Percentiles rank a stretch among this genome's conserved stretches.
Evolutionary conservation across 257 asterid species (phyloP).

Genomic region (Jacaranda mimosifolia): DNA sequence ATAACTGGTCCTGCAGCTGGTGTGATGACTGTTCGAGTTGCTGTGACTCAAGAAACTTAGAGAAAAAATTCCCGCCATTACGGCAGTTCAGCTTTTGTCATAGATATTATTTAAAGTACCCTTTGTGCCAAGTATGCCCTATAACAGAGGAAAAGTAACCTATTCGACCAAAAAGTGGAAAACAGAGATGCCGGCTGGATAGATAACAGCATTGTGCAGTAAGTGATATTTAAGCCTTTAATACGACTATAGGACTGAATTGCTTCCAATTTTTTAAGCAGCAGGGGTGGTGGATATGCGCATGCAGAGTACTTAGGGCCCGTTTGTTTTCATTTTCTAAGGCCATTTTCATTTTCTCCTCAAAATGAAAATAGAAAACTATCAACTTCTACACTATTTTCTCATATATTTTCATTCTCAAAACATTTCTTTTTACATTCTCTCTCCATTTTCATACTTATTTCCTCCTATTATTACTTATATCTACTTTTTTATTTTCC

Average conservation of each 20-base stretch:
- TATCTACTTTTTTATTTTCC: no score
- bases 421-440: no score
- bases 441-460: no score
- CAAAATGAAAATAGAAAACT: no score
- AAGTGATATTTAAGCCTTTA: constrained; percentile 17
- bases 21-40: constrained; percentile 97
- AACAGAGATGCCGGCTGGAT: constrained; percentile 6
- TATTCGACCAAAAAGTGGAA: neutral
- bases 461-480: no score
- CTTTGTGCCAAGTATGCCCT: neutral
- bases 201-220: constrained; percentile 23
- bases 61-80: constrained; percentile 89
- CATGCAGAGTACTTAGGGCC: neutral
- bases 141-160: no score
- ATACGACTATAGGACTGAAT: constrained; percentile 12
- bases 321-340: no score
- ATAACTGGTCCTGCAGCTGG: constrained; percentile 93
- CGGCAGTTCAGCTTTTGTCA: constrained; percentile 89
- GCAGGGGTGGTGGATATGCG: constrained; percentile 11
- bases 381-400: no score
- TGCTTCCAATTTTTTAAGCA: neutral
- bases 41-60: constrained; percentile 94
- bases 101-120: constrained; percentile 32
- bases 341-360: no score
- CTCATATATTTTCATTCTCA: no score